Evolutionary conservation across 2,329 filamentous ascomycete genomes (phyloP).

Genomic region (Stachybotrys elegans): DNA sequence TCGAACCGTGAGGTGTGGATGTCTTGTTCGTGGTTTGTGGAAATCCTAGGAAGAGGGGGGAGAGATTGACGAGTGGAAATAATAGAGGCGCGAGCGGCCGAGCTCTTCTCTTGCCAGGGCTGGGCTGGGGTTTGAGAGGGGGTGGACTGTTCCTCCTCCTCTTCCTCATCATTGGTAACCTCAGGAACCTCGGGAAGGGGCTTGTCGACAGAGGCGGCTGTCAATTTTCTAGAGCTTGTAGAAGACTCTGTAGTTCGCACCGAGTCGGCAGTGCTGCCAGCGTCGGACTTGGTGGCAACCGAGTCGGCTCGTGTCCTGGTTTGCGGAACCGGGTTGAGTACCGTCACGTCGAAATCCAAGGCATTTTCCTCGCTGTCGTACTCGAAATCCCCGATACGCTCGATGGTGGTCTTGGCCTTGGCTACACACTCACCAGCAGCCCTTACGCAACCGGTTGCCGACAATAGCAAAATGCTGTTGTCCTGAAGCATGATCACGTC

Average conservation of each 20-base stretch:
- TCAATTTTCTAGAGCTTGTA: constrained; percentile 31
- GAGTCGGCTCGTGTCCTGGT: constrained; percentile 28
- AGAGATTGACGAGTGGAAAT: constrained; percentile 40
- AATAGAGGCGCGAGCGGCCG: too few relatives aligned
- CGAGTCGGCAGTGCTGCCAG: constrained; percentile 33
- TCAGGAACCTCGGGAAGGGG: constrained; percentile 63
- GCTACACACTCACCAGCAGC: constrained; percentile 88
- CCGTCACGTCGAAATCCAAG: constrained; percentile 50
- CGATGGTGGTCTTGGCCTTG: constrained; percentile 79
- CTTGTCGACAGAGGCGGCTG: constrained; percentile 53
- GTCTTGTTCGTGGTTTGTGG: constrained; percentile 47
- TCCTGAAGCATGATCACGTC: constrained; percentile 78
- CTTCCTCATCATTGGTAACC: constrained; percentile 35
- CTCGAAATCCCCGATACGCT: constrained; percentile 87
- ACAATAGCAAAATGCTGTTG: constrained; percentile 67
- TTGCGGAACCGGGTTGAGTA: constrained; percentile 37
- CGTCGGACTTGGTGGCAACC: constrained; percentile 28
- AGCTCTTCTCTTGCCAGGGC: too few relatives aligned
- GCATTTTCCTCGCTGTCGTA: constrained; percentile 62
- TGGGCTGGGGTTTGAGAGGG: not conserved
- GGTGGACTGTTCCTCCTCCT: constrained; percentile 29
- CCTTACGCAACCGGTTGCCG: constrained; percentile 82
- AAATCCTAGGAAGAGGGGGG: constrained; percentile 53
- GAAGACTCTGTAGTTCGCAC: constrained; percentile 29
- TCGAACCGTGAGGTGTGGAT: constrained; percentile 56